These are phyloP conservation scores for Xylariaceae sp. DNA, from an alignment of 2,329 filamentous ascomycete species.

Conservation along the genomic window DNA sequence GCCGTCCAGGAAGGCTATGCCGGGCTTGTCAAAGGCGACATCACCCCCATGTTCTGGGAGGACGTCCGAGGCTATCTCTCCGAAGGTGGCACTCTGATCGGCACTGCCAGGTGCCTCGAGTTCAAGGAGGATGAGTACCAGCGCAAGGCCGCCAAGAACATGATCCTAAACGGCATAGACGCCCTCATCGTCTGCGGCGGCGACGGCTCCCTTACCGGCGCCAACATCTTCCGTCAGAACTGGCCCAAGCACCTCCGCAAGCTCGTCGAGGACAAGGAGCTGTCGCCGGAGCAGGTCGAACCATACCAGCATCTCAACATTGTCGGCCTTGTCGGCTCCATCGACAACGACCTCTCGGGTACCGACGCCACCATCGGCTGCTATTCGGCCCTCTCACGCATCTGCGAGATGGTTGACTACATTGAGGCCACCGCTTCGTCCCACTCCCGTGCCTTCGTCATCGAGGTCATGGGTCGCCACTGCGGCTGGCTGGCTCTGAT, in stretches of 20 bases:
- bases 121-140: conserved; percentile 89
- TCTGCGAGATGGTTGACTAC: conserved; percentile 94
- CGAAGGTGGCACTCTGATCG: conserved; percentile 92
- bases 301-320: conserved; percentile 90
- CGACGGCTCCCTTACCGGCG: conserved; percentile 92
- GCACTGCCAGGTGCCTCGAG: conserved; percentile 85
- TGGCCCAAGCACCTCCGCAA: conserved; percentile 88
- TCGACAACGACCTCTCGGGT: conserved; percentile 96
- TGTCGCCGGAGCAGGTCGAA: conserved; percentile 66
- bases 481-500: conserved; percentile 97
- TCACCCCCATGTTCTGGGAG: conserved; percentile 83
- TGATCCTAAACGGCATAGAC: conserved; percentile 89
- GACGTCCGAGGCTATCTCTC: conserved; percentile 93
- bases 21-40: conserved; percentile 86
- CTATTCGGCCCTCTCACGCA: conserved; percentile 87
- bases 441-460: conserved; percentile 92
- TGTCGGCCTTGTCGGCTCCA: conserved; percentile 91
- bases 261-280: conserved; percentile 69
- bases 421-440: conserved; percentile 94
- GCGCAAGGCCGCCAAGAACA: conserved; percentile 84
- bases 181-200: conserved; percentile 95
- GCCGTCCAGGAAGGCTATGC: conserved; percentile 94
- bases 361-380: conserved; percentile 97
- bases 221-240: conserved; percentile 86
- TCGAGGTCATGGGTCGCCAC: conserved; percentile 97